phyloP scores from a whole-genome alignment of 805 yeast genomes.

The Saturnispora sekii region DNA sequence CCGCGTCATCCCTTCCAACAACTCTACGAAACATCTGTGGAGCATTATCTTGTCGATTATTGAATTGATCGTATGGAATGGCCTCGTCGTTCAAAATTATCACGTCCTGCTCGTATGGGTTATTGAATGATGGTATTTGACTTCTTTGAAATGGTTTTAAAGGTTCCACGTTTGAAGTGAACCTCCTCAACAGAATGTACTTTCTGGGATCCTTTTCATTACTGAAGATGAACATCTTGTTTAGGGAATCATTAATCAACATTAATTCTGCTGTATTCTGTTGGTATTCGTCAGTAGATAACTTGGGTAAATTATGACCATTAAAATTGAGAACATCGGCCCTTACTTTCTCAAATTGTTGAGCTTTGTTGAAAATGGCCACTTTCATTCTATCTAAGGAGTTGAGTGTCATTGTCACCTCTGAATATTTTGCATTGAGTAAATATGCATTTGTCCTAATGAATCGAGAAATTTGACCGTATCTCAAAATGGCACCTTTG shows the following conservation, averaged over 20 bases:
- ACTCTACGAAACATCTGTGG: background rate
- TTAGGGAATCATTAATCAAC: slow-evolving; percentile 9
- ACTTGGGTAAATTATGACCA: background rate
- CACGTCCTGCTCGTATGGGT: background rate
- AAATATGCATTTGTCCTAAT: background rate
- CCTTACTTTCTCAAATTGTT: slow-evolving; percentile 7
- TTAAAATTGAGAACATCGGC: background rate
- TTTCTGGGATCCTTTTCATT: background rate
- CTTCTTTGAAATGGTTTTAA: slow-evolving; percentile 7
- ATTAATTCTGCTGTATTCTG: slow-evolving; percentile 3
- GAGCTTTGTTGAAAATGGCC: slow-evolving; percentile 2
- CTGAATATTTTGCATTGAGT: slow-evolving; percentile 5
- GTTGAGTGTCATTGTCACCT: slow-evolving; percentile 4
- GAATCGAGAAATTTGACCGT: slow-evolving; percentile 2
- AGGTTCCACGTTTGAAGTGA: slow-evolving; percentile 3
- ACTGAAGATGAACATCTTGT: slow-evolving; percentile 7
- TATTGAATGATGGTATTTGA: background rate
- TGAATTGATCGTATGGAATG: background rate
- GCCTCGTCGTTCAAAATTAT: background rate
- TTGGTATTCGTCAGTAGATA: background rate
- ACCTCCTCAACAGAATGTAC: slow-evolving; percentile 2
- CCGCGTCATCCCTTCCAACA: slow-evolving; percentile 14
- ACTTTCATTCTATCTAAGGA: slow-evolving; percentile 1
- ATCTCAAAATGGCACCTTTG: slow-evolving; percentile 3
- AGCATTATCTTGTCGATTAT: background rate